Conservation (phyloP, 1,284 basidiomycete genomes). For the Boletus austroedulis region DNA sequence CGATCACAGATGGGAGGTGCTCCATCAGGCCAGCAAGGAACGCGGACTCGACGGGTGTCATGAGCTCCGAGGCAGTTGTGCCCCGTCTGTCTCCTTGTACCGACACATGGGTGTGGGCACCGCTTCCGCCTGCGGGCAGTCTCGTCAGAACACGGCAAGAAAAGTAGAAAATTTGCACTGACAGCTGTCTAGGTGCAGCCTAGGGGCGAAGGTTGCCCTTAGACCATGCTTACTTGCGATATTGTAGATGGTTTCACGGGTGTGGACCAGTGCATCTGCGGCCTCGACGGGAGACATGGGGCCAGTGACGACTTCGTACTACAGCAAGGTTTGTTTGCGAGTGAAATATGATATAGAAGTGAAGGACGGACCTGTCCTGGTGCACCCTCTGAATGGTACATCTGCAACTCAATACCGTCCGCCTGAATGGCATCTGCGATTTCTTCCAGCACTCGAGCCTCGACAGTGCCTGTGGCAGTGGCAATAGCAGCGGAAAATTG, state of each 20-base stretch:
- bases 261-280: conserved; percentile 63
- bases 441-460: conserved; percentile 48
- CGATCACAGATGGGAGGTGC: conserved; percentile 54
- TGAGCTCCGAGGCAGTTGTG: conserved; percentile 5
- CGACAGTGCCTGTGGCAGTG: conserved; percentile 43
- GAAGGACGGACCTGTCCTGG: conserved; percentile 54
- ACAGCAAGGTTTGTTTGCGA: neutral
- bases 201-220: conserved; percentile 63
- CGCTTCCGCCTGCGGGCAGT: conserved; percentile 46
- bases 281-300: conserved; percentile 63
- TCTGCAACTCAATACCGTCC: conserved; percentile 51
- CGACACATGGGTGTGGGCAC: conserved; percentile 62
- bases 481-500: conserved; percentile 51
- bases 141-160: neutral
- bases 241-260: conserved; percentile 65
- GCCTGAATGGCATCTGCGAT: conserved; percentile 47
- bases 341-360: neutral
- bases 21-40: conserved; percentile 55
- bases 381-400: conserved; percentile 63
- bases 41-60: conserved; percentile 23
- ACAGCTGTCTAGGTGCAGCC: conserved; percentile 47
- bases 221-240: conserved; percentile 60
- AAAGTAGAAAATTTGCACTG: conserved; percentile 5
- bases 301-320: conserved; percentile 68
- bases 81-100: conserved; percentile 40